Base-by-base conservation (phyloP, 306 rosid species). In the Cucurbita moschata region DNA sequence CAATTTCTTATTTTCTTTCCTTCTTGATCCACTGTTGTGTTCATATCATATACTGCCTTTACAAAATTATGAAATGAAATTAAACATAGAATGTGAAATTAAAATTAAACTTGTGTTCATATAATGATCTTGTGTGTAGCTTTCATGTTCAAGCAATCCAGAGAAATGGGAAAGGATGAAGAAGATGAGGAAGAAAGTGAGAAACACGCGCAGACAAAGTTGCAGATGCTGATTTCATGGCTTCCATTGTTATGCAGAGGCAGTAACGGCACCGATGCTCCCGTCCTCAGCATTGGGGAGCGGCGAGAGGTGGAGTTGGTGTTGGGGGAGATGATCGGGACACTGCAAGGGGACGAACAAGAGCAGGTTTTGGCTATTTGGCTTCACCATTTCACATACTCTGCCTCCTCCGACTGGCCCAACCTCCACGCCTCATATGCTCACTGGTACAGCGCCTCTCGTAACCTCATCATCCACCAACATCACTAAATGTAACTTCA, bases 401-500 rank as follows among this genome's bases (percentile, higher is more conserved):
- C 80, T 37, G 59, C 86, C 4, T 86, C 87, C 66, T 83, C 92
- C 38, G 97, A 92, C 39, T 89, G 97, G 97, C 97, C 97, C 3
- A 84, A 87, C 73, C 92, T 92, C 79, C 86, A 81, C 42, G 79
- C 87, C 37, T 86, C 88, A 52, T 92, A 86, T 75, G 51, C 84
- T 62, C 84, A 87, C 21, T 92, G 96, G 96, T 92, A 92, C 76
- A 73, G 54, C 50, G 67, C 86, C 30, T 83, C 92, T 44, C 86
- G 96, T 44, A 82, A 76, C 80, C 90, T 83, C 50, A 81, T 89
- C 77, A 44, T 86, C 52, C 78, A 71, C 38, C 75, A 55, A 11
- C 21, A 67, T 46, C 13, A 21, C 15, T 46, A 67, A 51, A 65
- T 42, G 37, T 42, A 40, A 42, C 10, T 42, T 42, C 4, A n/a